These are phyloP conservation scores for Dendrostoma leiphaemia DNA, from an alignment of 2,329 filamentous ascomycete species.

Conservation along the genomic window DNA sequence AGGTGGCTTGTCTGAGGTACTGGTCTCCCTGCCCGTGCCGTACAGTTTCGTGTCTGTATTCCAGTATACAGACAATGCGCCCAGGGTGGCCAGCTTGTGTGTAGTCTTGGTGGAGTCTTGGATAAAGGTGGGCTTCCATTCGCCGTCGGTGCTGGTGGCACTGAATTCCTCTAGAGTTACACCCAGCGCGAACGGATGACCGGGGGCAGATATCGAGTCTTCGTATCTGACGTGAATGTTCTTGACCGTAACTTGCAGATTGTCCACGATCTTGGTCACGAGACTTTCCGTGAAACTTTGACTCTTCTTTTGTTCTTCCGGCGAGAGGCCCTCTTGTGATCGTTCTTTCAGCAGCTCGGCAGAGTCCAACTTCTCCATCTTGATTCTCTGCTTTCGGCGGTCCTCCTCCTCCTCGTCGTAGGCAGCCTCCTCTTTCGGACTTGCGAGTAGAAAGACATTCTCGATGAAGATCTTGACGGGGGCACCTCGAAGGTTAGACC, in stretches of 20 bases:
- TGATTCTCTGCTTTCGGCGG: slow-evolving; percentile 79
- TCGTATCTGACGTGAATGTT: slow-evolving; percentile 99
- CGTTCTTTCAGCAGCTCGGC: slow-evolving; percentile 92
- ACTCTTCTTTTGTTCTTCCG: slow-evolving; percentile 94
- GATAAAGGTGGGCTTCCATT: slow-evolving; percentile 96
- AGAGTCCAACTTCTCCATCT: slow-evolving; percentile 98
- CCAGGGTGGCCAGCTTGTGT: slow-evolving; percentile 90
- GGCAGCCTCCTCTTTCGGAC: slow-evolving; percentile 90
- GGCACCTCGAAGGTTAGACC: slow-evolving; percentile 93
- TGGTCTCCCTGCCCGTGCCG: slow-evolving; percentile 74
- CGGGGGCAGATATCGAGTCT: slow-evolving; percentile 91
- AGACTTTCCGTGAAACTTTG: slow-evolving; percentile 97
- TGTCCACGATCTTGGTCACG: slow-evolving; percentile 96
- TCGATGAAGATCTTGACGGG: slow-evolving; percentile 95
- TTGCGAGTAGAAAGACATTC: slow-evolving; percentile 93
- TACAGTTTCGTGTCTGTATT: slow-evolving; percentile 89
- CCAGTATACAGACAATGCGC: slow-evolving; percentile 93
- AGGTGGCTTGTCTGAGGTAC: slow-evolving; percentile 56
- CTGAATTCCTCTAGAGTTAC: slow-evolving; percentile 95
- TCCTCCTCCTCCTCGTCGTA: slow-evolving; percentile 94
- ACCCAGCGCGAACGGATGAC: slow-evolving; percentile 91
- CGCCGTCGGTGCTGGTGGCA: slow-evolving; percentile 89
- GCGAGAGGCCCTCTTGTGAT: slow-evolving; percentile 87
- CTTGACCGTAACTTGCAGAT: slow-evolving; percentile 94
- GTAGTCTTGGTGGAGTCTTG: slow-evolving; percentile 80